Base-by-base conservation (phyloP, 2,329 filamentous ascomycete genomes). In the Sporothrix globosa region DNA sequence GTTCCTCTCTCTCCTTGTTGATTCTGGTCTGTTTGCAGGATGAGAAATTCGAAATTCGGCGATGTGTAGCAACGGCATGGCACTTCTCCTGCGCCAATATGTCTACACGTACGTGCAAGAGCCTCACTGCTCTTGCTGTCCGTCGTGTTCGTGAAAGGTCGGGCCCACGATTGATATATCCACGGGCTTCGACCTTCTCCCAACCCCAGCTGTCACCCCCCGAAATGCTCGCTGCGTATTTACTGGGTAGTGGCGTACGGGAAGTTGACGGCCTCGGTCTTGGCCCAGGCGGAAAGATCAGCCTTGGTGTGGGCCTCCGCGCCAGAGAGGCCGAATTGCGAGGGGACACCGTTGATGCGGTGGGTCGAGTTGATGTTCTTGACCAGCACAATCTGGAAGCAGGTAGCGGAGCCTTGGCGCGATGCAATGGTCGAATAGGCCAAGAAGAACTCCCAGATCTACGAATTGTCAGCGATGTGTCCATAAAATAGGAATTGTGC, bases 381-480 rank as follows among this genome's bases (percentile, higher is more conserved):
- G 80, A 95, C 91, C 72, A 93, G 83, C 21, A 90, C 90, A 76
- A 97, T 91, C 83, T 96, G 93, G 84, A 89, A 96, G 86, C 92
- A 96, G 44, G 92, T 93, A 70, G 92, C 93, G 75, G 87, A 86
- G 75, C 93, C 93, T 81, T 96, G 92, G 78, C 93, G 90, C 34
- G 92, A 92, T 77, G 88, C 88, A 79, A 97, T 96, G 78, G 90
- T 92, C 21, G 91, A 92, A 80, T 89, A 94, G 73, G 92, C 92
- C 72, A 96, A 87, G 88, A 97, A 97, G 82, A 89, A 93, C 79
- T 96, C 92, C 93, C 93, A 96, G 79, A 96, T 96, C 89, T 92
- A 74, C 7, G 17, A 11, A 19, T 11, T 34, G 56, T 65, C 13
- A 27, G 34, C 11, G 34, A 48, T 24, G 24, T 1, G 44, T 14